Evolutionary conservation across 192 early-diverging fungal genomes (phyloP), one percentile per base, ranked within the genome.

Genomic region (Backusella sp.): DNA sequence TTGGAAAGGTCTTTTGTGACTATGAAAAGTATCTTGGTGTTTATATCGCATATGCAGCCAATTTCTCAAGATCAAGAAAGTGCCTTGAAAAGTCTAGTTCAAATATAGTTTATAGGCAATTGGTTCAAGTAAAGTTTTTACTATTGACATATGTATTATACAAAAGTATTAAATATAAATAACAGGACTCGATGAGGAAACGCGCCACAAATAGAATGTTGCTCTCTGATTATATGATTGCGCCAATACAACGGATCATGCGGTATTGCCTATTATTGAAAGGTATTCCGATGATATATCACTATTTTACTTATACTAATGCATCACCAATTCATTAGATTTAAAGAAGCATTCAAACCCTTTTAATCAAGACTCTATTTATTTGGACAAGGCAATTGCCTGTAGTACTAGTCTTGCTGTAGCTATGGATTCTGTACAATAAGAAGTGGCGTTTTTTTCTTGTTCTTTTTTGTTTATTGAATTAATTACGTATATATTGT

Each of bases 241-340:
- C 92, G 81, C 92, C 92, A 3, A 92, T 94, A 32, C 92, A 94
- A 79, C 87, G 92, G 32, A 89, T 94, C 34, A 89, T 91, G 3
- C 87, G 91, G 19, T 94, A 94, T 83, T 88, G 87, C 37, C 77
- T 94, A 53, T 79, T 94, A 41, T 78, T 94, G 32, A 88, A 84
- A 79, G 87, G 84, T 76, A 70, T 32, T 37, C 66, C 17, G 52
- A 70, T 35, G 17, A 30, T 4, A 14, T 4, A 14, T 19, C 5
- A 28, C 26, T 23, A 62, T 3, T 62, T 23, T 56, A 23, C 5
- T 44, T 44, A 44, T 44, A 15, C 15, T 44, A 44, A 44, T 6
- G 39, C 11, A 11, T 1, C 15, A 4, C 5, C 15, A 15, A 15
- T 44, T 15, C 42, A 35, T n/a, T 68, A 83, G 83, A 84, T 36